Base-by-base conservation (phyloP, 345 rosid species). In the Mangifera indica region DNA sequence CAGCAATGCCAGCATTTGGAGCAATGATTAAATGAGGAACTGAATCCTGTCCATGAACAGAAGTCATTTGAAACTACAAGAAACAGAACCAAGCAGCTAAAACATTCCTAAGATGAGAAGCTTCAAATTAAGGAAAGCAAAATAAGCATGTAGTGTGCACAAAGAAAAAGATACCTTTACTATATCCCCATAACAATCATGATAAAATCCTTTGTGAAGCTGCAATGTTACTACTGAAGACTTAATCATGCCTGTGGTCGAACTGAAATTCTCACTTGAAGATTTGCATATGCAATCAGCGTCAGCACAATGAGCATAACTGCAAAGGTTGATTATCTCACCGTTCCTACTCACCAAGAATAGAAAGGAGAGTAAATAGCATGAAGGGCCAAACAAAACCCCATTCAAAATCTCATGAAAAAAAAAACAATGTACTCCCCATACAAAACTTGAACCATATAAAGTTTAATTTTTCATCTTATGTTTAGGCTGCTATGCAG, bases 1-100 rank as follows among this genome's bases (percentile, higher is more conserved):
- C 98, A 71, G 93, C 93, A 56, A 92, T 57, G 67, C 97, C 98
- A 17, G 93, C 98, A 79, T 95, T 95, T 51, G 88, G 94, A 76
- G 91, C 96, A 71, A 95, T 81, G 74, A 95, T 66, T 69, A 92
- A 63, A 77, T 90, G 85, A 67, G 96, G 97, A 77, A 72, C 76
- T 45, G 89, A 82, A 80, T 86, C 81, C 97, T 92, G 85, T 63
- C 60, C 63, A 70, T 32, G 74, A 75, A 49, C 25, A 60, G 13
- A 71, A 65, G 59, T 61, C 63, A 51, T 72, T 61, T 75, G 59
- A 59, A 64, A 72, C 14, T 29, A 45, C 24, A 40, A 46, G 42
- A 21, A 59, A 22, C 11, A 63, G 26, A 72, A 60, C 48, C 64
- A 34, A 51, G 26, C 32, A 71, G 40, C 51, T 21, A 51, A 54